Evolutionary conservation across 352 stramenopile species (phyloP), one percentile per base, ranked within the genome.

Genomic region (Globisporangium irregulare): DNA sequence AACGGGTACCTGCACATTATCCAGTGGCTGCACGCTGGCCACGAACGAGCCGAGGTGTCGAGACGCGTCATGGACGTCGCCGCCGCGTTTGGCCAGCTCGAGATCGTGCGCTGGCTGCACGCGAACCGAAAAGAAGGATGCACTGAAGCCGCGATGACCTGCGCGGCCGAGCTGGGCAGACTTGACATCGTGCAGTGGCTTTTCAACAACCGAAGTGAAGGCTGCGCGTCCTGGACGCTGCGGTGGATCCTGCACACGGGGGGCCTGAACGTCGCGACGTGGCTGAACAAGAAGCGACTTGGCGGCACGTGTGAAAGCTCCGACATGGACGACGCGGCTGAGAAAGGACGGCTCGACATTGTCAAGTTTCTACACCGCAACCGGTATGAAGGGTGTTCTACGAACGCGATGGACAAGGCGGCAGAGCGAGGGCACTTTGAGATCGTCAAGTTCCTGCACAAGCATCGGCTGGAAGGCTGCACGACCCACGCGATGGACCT

Each of bases 371-470:
- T 79, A 2, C 72, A 75, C 34, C 48, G 32, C 3, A 55, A 71
- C 41, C 41, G 62, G 2, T 12, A 8, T 20, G 56, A 73, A 58
- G 64, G 67, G 4, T 76, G 73, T 9, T 59, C 66, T 12, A 65
- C 57, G 9, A 62, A 62, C 43, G 73, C 73, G 14, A 83, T 83
- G 74, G 74, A 81, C 55, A 51, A 69, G 10, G 76, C 76, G 0
- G 76, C 76, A 1, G 69, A 75, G 58, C 64, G 68, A 4, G 76
- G 76, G 0, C 65, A 74, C 32, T 60, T 83, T 4, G 66, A 75
- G 12, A 62, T 78, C 14, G 61, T 79, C 25, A 14, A 69, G 59
- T 83, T 69, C 38, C 69, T 83, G 4, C 66, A 81, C 56, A 50
- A 56, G 18, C 25, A 79, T n/a, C 65, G 70, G 9, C 12, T 0